These are phyloP conservation scores for Metschnikowia proteae DNA, from an alignment of 805 yeast genomes.

Conservation along the genomic window DNA sequence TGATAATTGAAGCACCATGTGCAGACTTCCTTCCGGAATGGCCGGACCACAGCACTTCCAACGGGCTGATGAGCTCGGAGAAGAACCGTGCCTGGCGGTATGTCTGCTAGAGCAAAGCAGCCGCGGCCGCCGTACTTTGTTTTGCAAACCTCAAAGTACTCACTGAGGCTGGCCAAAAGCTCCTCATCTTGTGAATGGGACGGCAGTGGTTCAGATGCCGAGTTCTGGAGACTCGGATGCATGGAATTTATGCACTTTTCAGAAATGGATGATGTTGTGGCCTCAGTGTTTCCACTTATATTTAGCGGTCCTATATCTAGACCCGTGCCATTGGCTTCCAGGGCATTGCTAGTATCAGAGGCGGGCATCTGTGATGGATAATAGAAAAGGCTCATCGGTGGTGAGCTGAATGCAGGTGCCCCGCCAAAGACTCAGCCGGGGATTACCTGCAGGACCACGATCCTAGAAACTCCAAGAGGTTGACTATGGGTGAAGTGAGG, in stretches of 20 bases:
- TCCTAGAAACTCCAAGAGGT: too few species aligned
- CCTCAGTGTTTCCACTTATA: neutral
- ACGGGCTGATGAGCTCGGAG: constrained; percentile 40
- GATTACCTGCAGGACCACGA: neutral
- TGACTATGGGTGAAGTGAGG: too few species aligned
- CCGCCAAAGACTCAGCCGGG: neutral
- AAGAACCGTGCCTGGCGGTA: constrained; percentile 41
- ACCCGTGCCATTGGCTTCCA: neutral
- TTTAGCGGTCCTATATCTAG: neutral
- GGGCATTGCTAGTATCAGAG: neutral
- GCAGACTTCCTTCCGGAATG: constrained; percentile 63
- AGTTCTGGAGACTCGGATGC: too few species aligned
- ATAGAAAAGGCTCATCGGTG: neutral
- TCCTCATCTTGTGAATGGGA: neutral
- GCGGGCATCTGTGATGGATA: neutral
- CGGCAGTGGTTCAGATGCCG: neutral
- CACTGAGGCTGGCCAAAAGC: constrained; percentile 12
- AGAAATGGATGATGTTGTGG: neutral
- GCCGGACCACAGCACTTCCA: constrained; percentile 46
- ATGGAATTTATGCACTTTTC: too few species aligned
- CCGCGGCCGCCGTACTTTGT: constrained; percentile 60
- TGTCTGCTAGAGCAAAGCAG: constrained; percentile 45
- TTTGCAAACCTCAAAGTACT: constrained; percentile 28
- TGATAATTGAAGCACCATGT: constrained; percentile 48
- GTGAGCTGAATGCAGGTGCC: neutral